Base-by-base conservation (phyloP, 306 rosid species). In the Lathyrus tuberosus region DNA sequence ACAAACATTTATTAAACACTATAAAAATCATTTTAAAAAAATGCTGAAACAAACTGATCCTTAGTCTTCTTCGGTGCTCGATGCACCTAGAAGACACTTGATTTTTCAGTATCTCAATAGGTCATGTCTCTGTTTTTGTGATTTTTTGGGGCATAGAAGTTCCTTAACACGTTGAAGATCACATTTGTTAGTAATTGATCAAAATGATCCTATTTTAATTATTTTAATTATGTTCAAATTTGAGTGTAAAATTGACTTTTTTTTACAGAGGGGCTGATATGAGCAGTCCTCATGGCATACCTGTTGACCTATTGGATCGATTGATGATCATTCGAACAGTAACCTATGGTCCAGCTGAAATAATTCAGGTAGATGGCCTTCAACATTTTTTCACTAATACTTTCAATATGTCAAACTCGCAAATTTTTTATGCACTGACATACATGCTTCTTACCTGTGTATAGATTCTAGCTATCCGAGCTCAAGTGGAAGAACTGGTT, bases 221-320 rank as follows among this genome's bases (percentile, higher is more conserved):
- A 6, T 10, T 42, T 54, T 54, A n/a, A 17, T 66, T 16, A n/a
- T 53, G 51, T 48, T 78, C 24, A 78, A 58, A 72, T 43, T 76
- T 58, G 62, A 61, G 18, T 70, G 59, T 73, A 49, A 14, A 41
- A 17, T 51, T 66, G 40, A 70, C 61, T 56, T 10, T 8, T 28
- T 71, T 53, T 44, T 48, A 73, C 84, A 91, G 97, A 81, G 95
- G 97, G 20, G 91, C 97, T 38, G 97, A 91, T 80, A 94, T 91
- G 99, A 79, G 80, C 72, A 88, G 99, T 79, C 97, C 99, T 71
- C 99, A 94, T 75, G 99, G 99, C 76, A 88, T 94, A 81, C 99
- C 99, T 15, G 92, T 91, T 6, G 95, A 91, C 85, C 88, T 94
- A 69, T 74, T 94, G 83, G 99, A 94, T 80, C 87, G 96, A 52